These are phyloP conservation scores for Maudiozyma serrabonitensis DNA, from an alignment of 805 yeast genomes.

Conservation along the genomic window DNA sequence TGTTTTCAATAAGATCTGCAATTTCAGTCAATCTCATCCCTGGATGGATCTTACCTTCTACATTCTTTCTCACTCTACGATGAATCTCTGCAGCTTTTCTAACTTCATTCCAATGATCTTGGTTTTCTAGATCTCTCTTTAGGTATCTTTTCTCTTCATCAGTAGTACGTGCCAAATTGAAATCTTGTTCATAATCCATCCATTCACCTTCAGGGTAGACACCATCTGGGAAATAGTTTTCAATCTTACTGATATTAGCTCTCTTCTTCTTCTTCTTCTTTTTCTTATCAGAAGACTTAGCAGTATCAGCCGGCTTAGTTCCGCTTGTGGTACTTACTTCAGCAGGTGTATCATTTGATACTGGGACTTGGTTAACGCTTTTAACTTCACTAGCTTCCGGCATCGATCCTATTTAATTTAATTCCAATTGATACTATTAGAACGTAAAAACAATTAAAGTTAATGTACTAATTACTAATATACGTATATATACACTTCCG, in stretches of 20 bases:
- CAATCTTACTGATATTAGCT: slow-evolving; percentile 50
- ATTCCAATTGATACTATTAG: too few relatives aligned
- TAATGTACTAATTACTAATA: too few relatives aligned
- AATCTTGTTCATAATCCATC: slow-evolving; percentile 58
- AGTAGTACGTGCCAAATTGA: slow-evolving; percentile 65
- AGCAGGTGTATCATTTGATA: too few relatives aligned
- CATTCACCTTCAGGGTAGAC: slow-evolving; percentile 82
- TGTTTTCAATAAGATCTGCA: slow-evolving; percentile 81
- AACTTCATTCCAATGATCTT: slow-evolving; percentile 69
- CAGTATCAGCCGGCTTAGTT: slow-evolving; percentile 1
- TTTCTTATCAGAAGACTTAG: slow-evolving; percentile 33
- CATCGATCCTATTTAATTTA: not conserved
- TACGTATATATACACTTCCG: too few relatives aligned
- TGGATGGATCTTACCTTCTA: slow-evolving; percentile 66
- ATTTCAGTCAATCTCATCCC: slow-evolving; percentile 89
- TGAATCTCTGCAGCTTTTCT: slow-evolving; percentile 96
- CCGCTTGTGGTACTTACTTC: not conserved
- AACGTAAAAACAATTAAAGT: too few relatives aligned
- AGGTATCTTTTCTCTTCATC: slow-evolving; percentile 77
- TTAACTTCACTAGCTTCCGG: not conserved
- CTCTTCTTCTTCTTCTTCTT: slow-evolving; percentile 50
- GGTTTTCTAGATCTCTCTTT: slow-evolving; percentile 45
- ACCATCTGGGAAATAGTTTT: slow-evolving; percentile 58
- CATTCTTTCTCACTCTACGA: slow-evolving; percentile 76
- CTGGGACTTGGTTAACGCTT: not conserved